Base-by-base conservation (phyloP, 208 protist genomes). In the Acanthamoeba triangularis region DNA sequence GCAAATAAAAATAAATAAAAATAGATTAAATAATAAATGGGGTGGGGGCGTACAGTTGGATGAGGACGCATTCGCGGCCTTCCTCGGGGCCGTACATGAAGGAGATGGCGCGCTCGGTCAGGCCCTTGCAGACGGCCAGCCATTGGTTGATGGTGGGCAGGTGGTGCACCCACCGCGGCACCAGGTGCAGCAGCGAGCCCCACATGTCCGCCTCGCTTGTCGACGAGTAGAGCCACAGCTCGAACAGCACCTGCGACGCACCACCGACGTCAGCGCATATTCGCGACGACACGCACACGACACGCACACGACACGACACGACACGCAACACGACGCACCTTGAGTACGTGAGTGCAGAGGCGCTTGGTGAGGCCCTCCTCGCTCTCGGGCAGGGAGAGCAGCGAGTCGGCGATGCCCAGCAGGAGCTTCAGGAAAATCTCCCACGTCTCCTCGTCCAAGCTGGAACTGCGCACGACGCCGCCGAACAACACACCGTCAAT, bases 201-300 rank as follows among this genome's bases (percentile, higher is more conserved):
- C 95, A 96, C 95, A 96, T 85, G 23, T 90, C 78, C 20, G 72
- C 69, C 30, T 78, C 95, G 63, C 56, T 65, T 4, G 63, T 87
- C 4, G 76, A 96, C 35, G 95, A 78, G 82, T 96, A 94, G 52
- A 96, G 95, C 95, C 95, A 96, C 30, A 74, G 35, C 41, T 96
- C 93, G 84, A 96, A 95, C 33, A 96, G 59, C 16, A 90, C 82
- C 78, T 80, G n/a, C 3, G 14, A 54, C 49, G n/a, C 5, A 28
- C 13, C 1, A n/a, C 33, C 67, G 1, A 41, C 49, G 49, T 54
- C 49, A 54, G 49, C 49, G 13, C 14, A 18, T 54, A 18, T 54
- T 1, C 10, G 49, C 37, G 52, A 63, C 56, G 56, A n/a, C 56
- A 28, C 37, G 20, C 7, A 20, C 37, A 47, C 13, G 69, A 47